Evolutionary conservation across 371 early-diverging fungal genomes (phyloP).

Genomic region (Blastocladiella emersonii): DNA sequence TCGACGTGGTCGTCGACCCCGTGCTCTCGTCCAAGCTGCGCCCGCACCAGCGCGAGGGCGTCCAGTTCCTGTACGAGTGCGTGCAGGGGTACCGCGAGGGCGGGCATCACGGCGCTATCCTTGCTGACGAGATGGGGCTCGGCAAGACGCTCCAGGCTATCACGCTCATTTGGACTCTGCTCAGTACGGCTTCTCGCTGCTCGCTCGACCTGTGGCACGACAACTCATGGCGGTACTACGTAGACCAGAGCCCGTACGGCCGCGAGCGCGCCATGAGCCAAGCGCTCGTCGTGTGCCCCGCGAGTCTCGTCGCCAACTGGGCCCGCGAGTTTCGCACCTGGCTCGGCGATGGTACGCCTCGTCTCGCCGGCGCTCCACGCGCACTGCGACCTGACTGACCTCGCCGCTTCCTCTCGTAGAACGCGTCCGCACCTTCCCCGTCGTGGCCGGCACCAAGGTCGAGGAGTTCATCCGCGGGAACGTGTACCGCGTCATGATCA

Average conservation of each 20-base stretch:
- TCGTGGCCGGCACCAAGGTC: slow-evolving; percentile 27
- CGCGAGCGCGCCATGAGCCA: slow-evolving; percentile 19
- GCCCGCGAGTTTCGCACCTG: slow-evolving; percentile 47
- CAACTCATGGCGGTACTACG: not conserved
- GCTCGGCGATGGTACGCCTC: slow-evolving; percentile 46
- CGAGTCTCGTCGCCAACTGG: slow-evolving; percentile 46
- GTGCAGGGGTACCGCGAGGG: slow-evolving; percentile 22
- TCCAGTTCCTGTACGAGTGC: slow-evolving; percentile 45
- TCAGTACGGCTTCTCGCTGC: slow-evolving; percentile 19
- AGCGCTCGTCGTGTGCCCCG: slow-evolving; percentile 46
- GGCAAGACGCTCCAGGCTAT: slow-evolving; percentile 48
- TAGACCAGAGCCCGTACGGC: slow-evolving; percentile 28
- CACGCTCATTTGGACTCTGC: slow-evolving; percentile 43
- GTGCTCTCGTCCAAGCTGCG: slow-evolving; percentile 27
- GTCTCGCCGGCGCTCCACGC: slow-evolving; percentile 10
- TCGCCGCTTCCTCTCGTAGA: too few relatives aligned
- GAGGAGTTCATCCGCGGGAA: slow-evolving; percentile 31
- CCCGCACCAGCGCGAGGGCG: slow-evolving; percentile 44
- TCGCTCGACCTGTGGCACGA: too few relatives aligned
- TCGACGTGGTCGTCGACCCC: slow-evolving; percentile 46
- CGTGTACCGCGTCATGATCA: slow-evolving; percentile 36
- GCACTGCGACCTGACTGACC: slow-evolving; percentile 1
- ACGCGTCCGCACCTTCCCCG: slow-evolving; percentile 22
- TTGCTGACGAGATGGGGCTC: slow-evolving; percentile 21
- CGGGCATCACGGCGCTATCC: slow-evolving; percentile 23